Evolutionary conservation across 106 monocot genomes (phyloP).

Genomic region (Narthecium ossifragum): DNA sequence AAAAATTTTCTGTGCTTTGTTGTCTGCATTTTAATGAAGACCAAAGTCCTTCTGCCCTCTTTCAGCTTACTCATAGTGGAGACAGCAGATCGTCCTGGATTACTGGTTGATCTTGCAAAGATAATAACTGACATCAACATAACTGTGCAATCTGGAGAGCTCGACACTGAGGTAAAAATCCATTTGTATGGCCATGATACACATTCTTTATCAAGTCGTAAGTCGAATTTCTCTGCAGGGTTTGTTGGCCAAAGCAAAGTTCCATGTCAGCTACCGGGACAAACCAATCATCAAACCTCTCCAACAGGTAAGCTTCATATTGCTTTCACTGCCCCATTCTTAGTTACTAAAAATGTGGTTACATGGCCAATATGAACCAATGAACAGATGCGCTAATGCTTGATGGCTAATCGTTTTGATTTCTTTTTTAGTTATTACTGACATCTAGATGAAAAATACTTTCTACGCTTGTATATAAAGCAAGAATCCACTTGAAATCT

Average conservation of each 20-base stretch:
- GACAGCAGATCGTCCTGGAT: slow-evolving; percentile 80
- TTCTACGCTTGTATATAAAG: no score
- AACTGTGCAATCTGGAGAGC: slow-evolving; percentile 84
- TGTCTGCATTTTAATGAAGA: no score
- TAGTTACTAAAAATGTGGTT: no score
- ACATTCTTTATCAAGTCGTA: neutral
- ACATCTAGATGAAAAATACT: no score
- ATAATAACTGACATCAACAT: slow-evolving; percentile 84
- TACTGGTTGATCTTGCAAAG: slow-evolving; percentile 89
- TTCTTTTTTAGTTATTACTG: no score
- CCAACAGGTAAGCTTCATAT: slow-evolving; percentile 60
- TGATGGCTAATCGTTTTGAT: no score
- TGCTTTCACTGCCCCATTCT: no score
- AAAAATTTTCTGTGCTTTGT: no score
- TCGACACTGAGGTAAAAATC: slow-evolving; percentile 74
- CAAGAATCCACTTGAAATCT: no score
- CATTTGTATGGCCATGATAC: neutral
- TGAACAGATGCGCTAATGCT: no score
- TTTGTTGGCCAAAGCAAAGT: slow-evolving; percentile 86
- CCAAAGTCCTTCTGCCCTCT: slow-evolving; percentile 2
- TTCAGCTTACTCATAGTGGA: slow-evolving; percentile 85
- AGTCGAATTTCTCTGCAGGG: slow-evolving; percentile 34
- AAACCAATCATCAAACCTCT: slow-evolving; percentile 66
- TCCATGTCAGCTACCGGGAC: slow-evolving; percentile 80
- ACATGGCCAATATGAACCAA: no score